A percentile compares a stretch with the other conserved stretches of the same genome.
These are phyloP conservation scores for Anethum foeniculum DNA, from an alignment of 140 eudicot genomes.

Conservation along the genomic window DNA sequence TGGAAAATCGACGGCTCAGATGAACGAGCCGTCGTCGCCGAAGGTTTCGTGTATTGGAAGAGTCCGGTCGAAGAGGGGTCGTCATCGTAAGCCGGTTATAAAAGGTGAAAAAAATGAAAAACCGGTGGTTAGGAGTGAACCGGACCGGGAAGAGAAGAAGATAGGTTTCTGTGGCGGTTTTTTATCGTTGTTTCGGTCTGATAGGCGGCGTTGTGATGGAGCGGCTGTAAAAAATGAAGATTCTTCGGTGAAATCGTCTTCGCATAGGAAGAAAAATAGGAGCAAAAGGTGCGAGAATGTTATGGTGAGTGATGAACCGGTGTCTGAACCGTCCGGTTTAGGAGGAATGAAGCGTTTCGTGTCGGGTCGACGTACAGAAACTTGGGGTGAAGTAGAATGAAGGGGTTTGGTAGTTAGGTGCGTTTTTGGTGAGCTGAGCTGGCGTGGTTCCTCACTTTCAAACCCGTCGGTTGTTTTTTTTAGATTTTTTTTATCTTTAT, in stretches of 20 bases:
- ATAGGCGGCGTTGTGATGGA: conserved; percentile 13
- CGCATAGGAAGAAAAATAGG: conserved; percentile 18
- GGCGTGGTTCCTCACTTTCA: neutral
- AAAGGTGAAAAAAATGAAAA: neutral
- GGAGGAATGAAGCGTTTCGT: conserved; percentile 66
- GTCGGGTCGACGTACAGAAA: conserved; percentile 59
- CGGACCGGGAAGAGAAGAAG: conserved; percentile 16
- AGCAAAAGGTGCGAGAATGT: conserved; percentile 10
- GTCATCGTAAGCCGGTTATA: conserved; percentile 21
- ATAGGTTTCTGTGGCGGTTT: conserved; percentile 36
- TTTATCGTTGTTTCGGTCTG: conserved; percentile 39
- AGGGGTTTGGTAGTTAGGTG: neutral
- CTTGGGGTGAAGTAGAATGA: conserved; percentile 25
- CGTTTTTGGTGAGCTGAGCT: conserved; percentile 7
- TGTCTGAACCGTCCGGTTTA: conserved; percentile 41
- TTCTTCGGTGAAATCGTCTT: conserved; percentile 14
- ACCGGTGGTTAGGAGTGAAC: conserved; percentile 14
- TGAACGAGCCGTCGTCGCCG: conserved; percentile 76
- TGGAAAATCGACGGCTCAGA: conserved; percentile 33
- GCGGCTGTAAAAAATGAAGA: conserved; percentile 7
- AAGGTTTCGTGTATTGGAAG: conserved; percentile 92
- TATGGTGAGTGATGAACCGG: conserved; percentile 21
- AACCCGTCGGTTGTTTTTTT: neutral
- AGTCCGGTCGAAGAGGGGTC: conserved; percentile 62
- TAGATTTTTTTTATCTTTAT: neutral